Conservation (phyloP, 371 early-diverging fungal species). For the Mucor irregularis region DNA sequence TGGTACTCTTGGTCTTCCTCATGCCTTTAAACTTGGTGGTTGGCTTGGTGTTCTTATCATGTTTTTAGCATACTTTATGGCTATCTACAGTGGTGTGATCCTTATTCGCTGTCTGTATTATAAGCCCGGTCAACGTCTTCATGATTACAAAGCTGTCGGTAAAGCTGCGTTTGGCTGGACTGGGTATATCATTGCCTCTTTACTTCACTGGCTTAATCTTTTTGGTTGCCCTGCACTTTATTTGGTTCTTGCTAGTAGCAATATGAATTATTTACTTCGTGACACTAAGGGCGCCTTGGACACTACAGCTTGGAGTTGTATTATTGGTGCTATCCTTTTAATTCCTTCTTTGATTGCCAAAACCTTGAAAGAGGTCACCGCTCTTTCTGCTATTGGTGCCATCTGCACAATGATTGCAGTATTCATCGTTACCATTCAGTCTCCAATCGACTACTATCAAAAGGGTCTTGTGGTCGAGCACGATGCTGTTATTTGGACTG, state of each 20-base stretch:
- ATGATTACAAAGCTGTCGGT: slow-evolving; percentile 63
- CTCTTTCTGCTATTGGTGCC: slow-evolving; percentile 49
- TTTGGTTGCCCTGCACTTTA: slow-evolving; percentile 79
- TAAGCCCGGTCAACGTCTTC: slow-evolving; percentile 54
- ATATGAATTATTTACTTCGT: slow-evolving; percentile 54
- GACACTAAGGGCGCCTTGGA: slow-evolving; percentile 31
- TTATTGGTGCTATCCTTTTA: slow-evolving; percentile 65
- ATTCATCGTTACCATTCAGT: slow-evolving; percentile 42
- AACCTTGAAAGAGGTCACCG: slow-evolving; percentile 78
- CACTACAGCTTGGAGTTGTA: slow-evolving; percentile 56
- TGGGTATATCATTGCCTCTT: slow-evolving; percentile 60
- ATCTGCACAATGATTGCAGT: slow-evolving; percentile 54
- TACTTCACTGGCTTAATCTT: slow-evolving; percentile 68
- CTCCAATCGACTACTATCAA: slow-evolving; percentile 30
- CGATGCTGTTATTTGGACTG: slow-evolving; percentile 42
- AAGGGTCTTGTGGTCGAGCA: slow-evolving; percentile 18
- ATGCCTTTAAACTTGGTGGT: slow-evolving; percentile 42
- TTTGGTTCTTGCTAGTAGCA: slow-evolving; percentile 72
- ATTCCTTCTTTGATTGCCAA: slow-evolving; percentile 72
- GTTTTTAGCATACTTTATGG: slow-evolving; percentile 36
- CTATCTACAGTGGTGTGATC: slow-evolving; percentile 41
- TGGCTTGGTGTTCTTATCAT: slow-evolving; percentile 49
- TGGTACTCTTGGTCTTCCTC: slow-evolving; percentile 78
- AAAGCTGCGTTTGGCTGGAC: slow-evolving; percentile 62
- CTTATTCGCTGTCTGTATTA: slow-evolving; percentile 41